Evolutionary conservation across 352 stramenopile species (phyloP), one percentile per base, ranked within the genome.

Genomic region (Globisporangium cederbergense): DNA sequence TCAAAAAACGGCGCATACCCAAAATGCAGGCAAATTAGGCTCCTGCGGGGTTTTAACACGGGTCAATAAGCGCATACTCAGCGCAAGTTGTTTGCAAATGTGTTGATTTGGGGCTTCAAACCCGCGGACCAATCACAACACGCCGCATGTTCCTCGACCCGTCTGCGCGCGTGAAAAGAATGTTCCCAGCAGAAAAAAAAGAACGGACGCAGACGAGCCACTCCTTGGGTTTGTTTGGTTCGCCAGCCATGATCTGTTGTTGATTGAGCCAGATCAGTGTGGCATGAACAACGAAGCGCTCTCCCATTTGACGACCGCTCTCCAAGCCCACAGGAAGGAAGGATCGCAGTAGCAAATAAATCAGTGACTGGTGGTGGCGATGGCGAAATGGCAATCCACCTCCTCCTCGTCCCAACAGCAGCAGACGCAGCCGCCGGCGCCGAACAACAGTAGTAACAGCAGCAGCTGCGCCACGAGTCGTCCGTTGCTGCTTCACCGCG

Each of bases 341-440:
- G 40, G 22, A 51, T 28, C 30, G 8, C 49, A 54, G 13, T 13
- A 55, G 16, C 49, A 20, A 28, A 56, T 22, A 56, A 56, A 56
- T 56, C 50, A 56, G 50, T 36, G 22, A 28, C 25, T 28, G 25
- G 18, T 20, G 11, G 34, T 22, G 51, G 8, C 52, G 32, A 67
- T 68, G 62, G 62, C 62, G 18, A 68, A 68, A 22, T 68, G 62
- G 62, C 46, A 55, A 4, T 34, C 38, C 14, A 25, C 52, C 43
- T 50, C 57, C 3, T 47, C 57, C n/a, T 28, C 34, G 1, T 25
- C 56, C 1, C 5, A 3, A 1, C 3, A 11, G 16, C 30, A 9
- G n/a, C 51, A 57, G 34, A 4, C 28, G 28, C 11, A 25, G 11
- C 38, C n/a, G 20, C 56, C 36, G 9, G 4, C 13, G 56, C 7